Conservation (phyloP, 108 stramenopile species). For the Thalassiosira profunda region DNA sequence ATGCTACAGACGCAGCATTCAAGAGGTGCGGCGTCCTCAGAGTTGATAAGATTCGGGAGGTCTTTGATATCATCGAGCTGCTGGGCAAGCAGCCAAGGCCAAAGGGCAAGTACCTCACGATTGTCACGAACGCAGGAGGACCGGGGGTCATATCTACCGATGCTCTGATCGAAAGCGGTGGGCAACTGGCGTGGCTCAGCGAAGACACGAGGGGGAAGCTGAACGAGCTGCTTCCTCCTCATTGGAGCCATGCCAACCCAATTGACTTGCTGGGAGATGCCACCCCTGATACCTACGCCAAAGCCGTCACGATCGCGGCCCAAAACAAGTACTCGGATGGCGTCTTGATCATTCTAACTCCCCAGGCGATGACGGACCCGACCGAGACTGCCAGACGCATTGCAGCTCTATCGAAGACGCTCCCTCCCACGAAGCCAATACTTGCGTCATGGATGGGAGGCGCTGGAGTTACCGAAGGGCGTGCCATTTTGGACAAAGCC, state of each 20-base stretch:
- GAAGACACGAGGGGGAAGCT: slow-evolving; percentile 33
- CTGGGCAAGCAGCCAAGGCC: slow-evolving; percentile 43
- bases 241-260: slow-evolving; percentile 42
- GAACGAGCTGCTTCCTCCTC: slow-evolving; percentile 26
- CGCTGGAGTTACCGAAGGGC: slow-evolving; percentile 25
- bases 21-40: slow-evolving; percentile 38
- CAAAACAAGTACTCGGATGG: slow-evolving; percentile 31
- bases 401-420: slow-evolving; percentile 26
- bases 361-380: slow-evolving; percentile 50
- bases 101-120: slow-evolving; percentile 33
- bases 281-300: slow-evolving; percentile 22
- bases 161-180: slow-evolving; percentile 37
- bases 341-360: slow-evolving; percentile 41
- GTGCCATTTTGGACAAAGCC: slow-evolving; percentile 29
- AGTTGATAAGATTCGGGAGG: slow-evolving; percentile 42
- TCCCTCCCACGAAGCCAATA: slow-evolving; percentile 29
- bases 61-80: slow-evolving; percentile 45
- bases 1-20: slow-evolving; percentile 28
- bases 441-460: slow-evolving; percentile 48
- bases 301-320: slow-evolving; percentile 32
- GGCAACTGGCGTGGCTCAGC: slow-evolving; percentile 35
- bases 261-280: slow-evolving; percentile 51
- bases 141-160: slow-evolving; percentile 41
- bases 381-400: slow-evolving; percentile 31
- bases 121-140: slow-evolving; percentile 50